Base-by-base conservation (phyloP, 1,139 yeast genomes). In the Candida glucosophila region DNA sequence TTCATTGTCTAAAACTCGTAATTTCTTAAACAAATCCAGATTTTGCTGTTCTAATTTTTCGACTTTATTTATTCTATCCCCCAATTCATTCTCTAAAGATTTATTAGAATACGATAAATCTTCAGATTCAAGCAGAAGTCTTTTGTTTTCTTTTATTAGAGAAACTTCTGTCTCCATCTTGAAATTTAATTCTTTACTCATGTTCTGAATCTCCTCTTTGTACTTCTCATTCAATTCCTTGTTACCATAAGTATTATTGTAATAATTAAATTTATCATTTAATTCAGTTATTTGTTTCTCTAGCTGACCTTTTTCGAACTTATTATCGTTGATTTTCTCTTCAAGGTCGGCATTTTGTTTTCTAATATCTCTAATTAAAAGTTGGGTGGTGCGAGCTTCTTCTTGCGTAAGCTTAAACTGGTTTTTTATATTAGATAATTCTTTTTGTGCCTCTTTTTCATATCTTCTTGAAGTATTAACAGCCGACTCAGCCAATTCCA, bases 401-500 rank as follows among this genome's bases (percentile, higher is more conserved):
- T 67, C 73, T 34, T 70, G 68, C 9, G 76, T 64, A 24, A 71
- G 60, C 9, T 58, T 57, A 30, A 78, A 55, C 14, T 75, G 67
- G 22, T 59, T 69, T 32, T 64, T 65, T 3, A 70, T 57, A 17
- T 77, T 85, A 14, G 55, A 52, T 31, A 77, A 56, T 38, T 83
- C 86, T 20, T 58, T 57, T 25, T 53, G 56, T 6, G 80, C 67
- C 28, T 61, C 52, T 26, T 67, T 67, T 43, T 79, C 88, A 12
- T 78, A 74, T 36, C 82, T 62, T 37, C 58, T 59, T 3, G 85
- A 73, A 26, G 74, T 67, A 24, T 67, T 59, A 2, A 81, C 73
- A 2, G 85, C 79, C 25, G 77, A 65, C 43, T 88, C 95, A 1
- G 93, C 90, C 32, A 73, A 67, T 41, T 85, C 94, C 19, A 86